Base-by-base conservation (phyloP, 331 rosid genomes). In the Dryas integrifolia region DNA sequence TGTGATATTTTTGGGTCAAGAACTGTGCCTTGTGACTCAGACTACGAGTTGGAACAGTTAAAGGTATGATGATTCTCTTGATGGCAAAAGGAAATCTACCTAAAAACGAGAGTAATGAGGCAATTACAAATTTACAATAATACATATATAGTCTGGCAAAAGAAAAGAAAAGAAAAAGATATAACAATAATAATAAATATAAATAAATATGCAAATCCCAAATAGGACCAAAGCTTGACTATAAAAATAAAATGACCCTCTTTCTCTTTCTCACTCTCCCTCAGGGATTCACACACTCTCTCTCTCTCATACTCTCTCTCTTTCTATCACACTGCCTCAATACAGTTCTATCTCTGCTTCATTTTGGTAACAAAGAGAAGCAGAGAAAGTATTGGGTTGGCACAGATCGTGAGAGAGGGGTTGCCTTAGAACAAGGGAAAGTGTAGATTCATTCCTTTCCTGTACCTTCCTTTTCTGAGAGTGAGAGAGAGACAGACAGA, bases 211-310 rank as follows among this genome's bases (percentile, higher is more conserved):
- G 65, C 24, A 76, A 62, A 65, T 48, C 43, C 57, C 49, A 24
- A 65, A 53, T 48, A n/a, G 48, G 64, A 58, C 81, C 80, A 57
- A 48, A 68, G 69, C 74, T 58, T 58, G 86, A 91, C 89, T 88
- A 91, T 91, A 91, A 83, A 88, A 70, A 21, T 0, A 21, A 18
- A 18, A 18, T 51, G 1, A 73, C 73, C 51, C 48, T 24, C 35
- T 72, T 44, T 72, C 83, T 80, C 39, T 21, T 21, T 65, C 79
- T 73, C 76, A 0, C 68, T 16, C 63, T 30, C 70, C 60, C 44
- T 30, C 45, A 30, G 35, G 35, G 35, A 30, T 30, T 30, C 35
- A 30, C 35, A 62, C 30, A 72, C 76, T 70, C 76, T 2, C 75
- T 39, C 67, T 13, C 73, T 51, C 8, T 15, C 68, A 21, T 21